Conservation (phyloP, 352 stramenopile species). For the Pythium phragmiticola region DNA sequence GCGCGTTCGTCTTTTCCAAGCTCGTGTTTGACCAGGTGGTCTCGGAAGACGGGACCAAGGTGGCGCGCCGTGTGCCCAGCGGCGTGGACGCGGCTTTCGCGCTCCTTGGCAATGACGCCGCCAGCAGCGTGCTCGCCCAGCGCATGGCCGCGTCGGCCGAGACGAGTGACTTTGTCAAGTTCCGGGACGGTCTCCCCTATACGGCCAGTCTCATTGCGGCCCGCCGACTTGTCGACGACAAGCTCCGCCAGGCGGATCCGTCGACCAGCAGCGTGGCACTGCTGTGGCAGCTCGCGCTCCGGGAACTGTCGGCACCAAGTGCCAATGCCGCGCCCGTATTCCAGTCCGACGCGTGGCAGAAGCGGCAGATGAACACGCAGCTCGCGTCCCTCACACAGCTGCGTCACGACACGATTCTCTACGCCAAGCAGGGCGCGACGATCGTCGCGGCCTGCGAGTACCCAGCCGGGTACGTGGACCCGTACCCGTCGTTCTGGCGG, state of each 20-base stretch:
- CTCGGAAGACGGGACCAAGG: conserved; percentile 7
- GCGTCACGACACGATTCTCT: conserved; percentile 32
- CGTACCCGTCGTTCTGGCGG: conserved; percentile 32
- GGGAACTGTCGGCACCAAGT: conserved; percentile 19
- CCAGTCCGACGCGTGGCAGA: conserved; percentile 21
- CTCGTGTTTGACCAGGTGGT: conserved; percentile 29
- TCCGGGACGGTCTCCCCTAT: conserved; percentile 29
- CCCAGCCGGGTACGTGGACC: conserved; percentile 25
- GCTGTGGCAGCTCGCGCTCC: conserved; percentile 25
- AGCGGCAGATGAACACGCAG: conserved; percentile 30
- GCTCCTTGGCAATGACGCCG: conserved; percentile 23
- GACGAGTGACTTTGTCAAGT: conserved; percentile 14
- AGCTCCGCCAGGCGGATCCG: conserved; percentile 7
- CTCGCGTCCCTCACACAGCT: conserved; percentile 27
- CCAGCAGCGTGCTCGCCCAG: conserved; percentile 13
- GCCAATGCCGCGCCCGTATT: conserved; percentile 9
- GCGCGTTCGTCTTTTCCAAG: conserved; percentile 31
- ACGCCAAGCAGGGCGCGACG: conserved; percentile 29
- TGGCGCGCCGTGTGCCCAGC: conserved; percentile 20
- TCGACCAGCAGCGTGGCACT: conserved; percentile 20
- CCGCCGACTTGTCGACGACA: conserved; percentile 8
- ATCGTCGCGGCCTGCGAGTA: conserved; percentile 21
- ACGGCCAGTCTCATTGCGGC: conserved; percentile 22
- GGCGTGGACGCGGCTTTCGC: conserved; percentile 27
- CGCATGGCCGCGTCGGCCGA: conserved; percentile 14